Percentiles rank a stretch among this genome's conserved stretches.
Evolutionary conservation across 1,284 basidiomycete species (phyloP).

Genomic region (Pascua sp.): DNA sequence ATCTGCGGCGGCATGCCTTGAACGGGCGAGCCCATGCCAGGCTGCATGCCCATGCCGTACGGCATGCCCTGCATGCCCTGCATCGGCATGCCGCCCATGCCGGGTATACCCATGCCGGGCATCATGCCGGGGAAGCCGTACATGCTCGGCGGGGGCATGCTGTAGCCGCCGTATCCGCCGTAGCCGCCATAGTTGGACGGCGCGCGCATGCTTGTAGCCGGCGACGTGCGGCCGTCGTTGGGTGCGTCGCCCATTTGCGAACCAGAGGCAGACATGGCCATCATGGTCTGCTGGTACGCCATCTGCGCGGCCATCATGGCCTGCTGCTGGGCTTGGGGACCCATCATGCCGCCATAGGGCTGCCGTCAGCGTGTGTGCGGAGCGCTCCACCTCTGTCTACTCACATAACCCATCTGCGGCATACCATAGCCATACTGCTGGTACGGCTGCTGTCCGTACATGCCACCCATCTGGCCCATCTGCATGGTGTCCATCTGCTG

Average conservation of each 20-base stretch:
- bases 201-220: slow-evolving; percentile 15
- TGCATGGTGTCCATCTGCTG: slow-evolving; percentile 66
- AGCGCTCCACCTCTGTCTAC: too few relatives aligned
- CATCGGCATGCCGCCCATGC: slow-evolving; percentile 7
- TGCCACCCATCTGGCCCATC: slow-evolving; percentile 21
- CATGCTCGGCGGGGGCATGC: slow-evolving; percentile 18
- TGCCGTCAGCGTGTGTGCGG: slow-evolving; percentile 3
- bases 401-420: slow-evolving; percentile 50
- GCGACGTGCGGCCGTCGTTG: slow-evolving; percentile 15
- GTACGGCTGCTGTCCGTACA: slow-evolving; percentile 23
- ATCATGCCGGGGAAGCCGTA: slow-evolving; percentile 12
- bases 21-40: too few relatives aligned
- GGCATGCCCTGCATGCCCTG: slow-evolving; percentile 1
- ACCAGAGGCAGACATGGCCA: slow-evolving; percentile 74
- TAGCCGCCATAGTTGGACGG: slow-evolving; percentile 6
- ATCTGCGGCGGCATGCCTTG: neutral
- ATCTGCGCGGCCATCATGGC: slow-evolving; percentile 83
- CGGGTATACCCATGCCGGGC: slow-evolving; percentile 6
- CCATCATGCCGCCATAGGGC: slow-evolving; percentile 12
- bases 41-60: too few relatives aligned
- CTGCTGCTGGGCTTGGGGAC: slow-evolving; percentile 63
- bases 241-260: slow-evolving; percentile 61
- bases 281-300: slow-evolving; percentile 77
- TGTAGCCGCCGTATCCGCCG: slow-evolving; percentile 5
- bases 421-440: slow-evolving; percentile 51